phyloP scores from a whole-genome alignment of 306 rosid species.

The Mucuna pruriens region DNA sequence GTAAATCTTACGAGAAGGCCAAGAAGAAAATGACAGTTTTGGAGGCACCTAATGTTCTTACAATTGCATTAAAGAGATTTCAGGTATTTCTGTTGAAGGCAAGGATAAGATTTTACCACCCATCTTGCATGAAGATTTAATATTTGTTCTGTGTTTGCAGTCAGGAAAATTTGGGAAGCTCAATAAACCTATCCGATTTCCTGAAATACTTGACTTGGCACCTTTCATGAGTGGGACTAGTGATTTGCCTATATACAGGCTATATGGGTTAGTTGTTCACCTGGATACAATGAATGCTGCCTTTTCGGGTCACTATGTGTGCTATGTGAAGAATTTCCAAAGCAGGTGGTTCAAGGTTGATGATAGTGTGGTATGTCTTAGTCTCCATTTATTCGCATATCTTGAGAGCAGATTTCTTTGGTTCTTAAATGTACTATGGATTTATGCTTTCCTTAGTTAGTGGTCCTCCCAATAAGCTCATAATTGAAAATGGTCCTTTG shows the following conservation, averaged over 20 bases:
- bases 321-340: constrained; percentile 82
- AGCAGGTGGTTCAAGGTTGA: constrained; percentile 94
- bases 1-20: constrained; percentile 92
- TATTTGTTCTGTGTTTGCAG: constrained; percentile 49
- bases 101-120: background rate
- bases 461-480: constrained; percentile 7
- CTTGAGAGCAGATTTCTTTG: background rate
- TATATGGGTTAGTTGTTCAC: constrained; percentile 88
- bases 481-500: background rate
- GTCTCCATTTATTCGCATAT: constrained; percentile 29
- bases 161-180: constrained; percentile 93
- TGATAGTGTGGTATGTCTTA: constrained; percentile 72
- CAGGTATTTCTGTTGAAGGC: constrained; percentile 57
- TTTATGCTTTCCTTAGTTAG: constrained; percentile 9
- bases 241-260: constrained; percentile 80
- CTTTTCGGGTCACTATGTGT: constrained; percentile 92
- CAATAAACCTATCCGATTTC: constrained; percentile 78
- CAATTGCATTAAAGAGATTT: constrained; percentile 88
- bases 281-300: constrained; percentile 81
- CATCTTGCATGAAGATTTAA: background rate
- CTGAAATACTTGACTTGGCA: constrained; percentile 84
- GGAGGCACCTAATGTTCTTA: constrained; percentile 93
- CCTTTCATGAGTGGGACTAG: constrained; percentile 91
- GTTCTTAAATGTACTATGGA: background rate
- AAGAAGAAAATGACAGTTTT: constrained; percentile 86